phyloP scores from a whole-genome alignment of 2,329 filamentous ascomycete species.

The Exophiala alcalophila region DNA sequence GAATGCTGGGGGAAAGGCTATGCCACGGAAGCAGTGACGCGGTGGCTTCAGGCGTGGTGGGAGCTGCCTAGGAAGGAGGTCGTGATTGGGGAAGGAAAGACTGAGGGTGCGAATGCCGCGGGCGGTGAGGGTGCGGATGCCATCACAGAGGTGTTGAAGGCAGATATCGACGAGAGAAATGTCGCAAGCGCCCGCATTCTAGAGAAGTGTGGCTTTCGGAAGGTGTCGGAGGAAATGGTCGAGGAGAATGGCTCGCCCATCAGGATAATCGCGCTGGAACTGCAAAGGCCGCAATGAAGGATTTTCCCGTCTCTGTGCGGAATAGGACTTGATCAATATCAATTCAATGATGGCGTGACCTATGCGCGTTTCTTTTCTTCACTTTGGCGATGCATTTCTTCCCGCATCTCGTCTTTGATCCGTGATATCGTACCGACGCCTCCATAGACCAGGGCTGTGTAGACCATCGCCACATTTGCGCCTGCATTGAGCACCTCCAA shows the following conservation, averaged over 20 bases:
- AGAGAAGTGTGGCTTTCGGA: slow-evolving; percentile 19
- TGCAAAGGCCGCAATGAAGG: slow-evolving; percentile 14
- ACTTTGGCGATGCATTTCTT: slow-evolving; percentile 33
- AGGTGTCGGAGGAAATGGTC: slow-evolving; percentile 7
- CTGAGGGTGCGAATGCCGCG: slow-evolving; percentile 17
- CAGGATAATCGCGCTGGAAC: slow-evolving; percentile 10
- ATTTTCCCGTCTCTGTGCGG: too few relatives aligned
- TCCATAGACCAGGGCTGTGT: slow-evolving; percentile 70
- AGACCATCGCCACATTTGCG: slow-evolving; percentile 86
- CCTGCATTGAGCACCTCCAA: slow-evolving; percentile 79
- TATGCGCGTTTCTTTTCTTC: slow-evolving; percentile 12
- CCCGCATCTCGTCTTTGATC: slow-evolving; percentile 49
- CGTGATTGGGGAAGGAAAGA: too few relatives aligned
- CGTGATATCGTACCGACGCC: slow-evolving; percentile 59
- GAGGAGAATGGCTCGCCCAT: slow-evolving; percentile 10
- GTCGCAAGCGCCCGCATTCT: slow-evolving; percentile 20
- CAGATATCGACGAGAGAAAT: slow-evolving; percentile 17
- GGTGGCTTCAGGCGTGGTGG: slow-evolving; percentile 49
- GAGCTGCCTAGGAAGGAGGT: slow-evolving; percentile 48
- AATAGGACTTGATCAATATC: slow-evolving; percentile 1
- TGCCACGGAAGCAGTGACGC: slow-evolving; percentile 56
- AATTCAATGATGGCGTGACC: slow-evolving; percentile 6
- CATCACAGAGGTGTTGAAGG: slow-evolving; percentile 11
- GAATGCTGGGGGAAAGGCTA: slow-evolving; percentile 57
- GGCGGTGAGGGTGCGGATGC: not conserved